These are phyloP conservation scores for Coelastrella sp. DNA, from an alignment of 139 green algal genomes.

Conservation along the genomic window DNA sequence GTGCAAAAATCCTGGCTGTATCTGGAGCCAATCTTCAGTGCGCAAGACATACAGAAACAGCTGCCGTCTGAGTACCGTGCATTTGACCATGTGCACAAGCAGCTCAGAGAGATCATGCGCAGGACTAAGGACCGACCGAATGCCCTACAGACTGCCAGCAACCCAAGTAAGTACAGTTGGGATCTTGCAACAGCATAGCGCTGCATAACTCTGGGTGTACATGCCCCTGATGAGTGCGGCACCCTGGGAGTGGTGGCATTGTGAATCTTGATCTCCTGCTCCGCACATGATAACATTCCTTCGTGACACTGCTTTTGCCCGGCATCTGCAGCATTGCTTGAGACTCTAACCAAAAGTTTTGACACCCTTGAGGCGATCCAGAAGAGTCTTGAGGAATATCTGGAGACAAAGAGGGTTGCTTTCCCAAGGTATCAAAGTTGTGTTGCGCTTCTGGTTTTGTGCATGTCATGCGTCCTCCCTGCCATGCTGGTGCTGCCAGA, in stretches of 20 bases:
- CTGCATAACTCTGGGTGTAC: too few relatives aligned
- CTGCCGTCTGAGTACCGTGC: constrained; percentile 80
- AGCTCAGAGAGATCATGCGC: constrained; percentile 86
- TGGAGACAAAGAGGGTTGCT: constrained; percentile 90
- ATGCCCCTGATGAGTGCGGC: too few relatives aligned
- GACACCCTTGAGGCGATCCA: constrained; percentile 89
- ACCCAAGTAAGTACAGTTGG: constrained; percentile 29
- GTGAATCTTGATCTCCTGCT: too few relatives aligned
- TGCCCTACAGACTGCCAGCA: constrained; percentile 62
- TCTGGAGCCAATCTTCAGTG: constrained; percentile 89
- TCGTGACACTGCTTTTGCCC: too few relatives aligned
- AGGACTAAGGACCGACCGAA: constrained; percentile 83
- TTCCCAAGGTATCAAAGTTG: constrained; percentile 72
- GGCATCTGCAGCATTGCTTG: constrained; percentile 59
- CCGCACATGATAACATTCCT: too few relatives aligned
- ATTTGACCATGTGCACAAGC: constrained; percentile 84
- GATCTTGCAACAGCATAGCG: too few relatives aligned
- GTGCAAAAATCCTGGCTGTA: constrained; percentile 92
- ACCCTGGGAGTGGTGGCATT: too few relatives aligned
- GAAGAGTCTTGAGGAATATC: constrained; percentile 92
- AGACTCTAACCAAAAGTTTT: constrained; percentile 79
- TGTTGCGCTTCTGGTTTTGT: too few relatives aligned
- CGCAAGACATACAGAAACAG: constrained; percentile 89
- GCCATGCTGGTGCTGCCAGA: not conserved
- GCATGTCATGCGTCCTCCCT: too few relatives aligned